Percentiles rank a stretch among this genome's conserved stretches.
These are phyloP conservation scores for Paralagenidium karlingii DNA, from an alignment of 352 stramenopile species.

Conservation along the genomic window DNA sequence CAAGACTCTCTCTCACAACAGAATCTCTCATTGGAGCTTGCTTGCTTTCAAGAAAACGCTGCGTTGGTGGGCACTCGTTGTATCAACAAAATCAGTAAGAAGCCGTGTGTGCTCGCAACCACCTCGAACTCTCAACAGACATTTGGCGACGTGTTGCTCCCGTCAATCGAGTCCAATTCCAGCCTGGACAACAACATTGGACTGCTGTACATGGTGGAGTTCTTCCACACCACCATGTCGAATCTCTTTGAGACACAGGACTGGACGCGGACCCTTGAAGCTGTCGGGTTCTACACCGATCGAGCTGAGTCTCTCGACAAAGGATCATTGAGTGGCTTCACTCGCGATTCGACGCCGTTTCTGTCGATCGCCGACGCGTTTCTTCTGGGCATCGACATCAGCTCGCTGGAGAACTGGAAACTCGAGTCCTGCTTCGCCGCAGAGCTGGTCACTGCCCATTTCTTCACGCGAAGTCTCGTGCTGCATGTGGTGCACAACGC, in stretches of 20 bases:
- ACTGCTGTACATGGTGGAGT: conserved; percentile 24
- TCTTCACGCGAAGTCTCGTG: conserved; percentile 22
- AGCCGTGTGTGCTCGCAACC: too few relatives aligned
- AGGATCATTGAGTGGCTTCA: conserved; percentile 11
- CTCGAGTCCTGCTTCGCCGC: conserved; percentile 25
- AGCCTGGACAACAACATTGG: conserved; percentile 26
- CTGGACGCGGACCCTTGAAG: conserved; percentile 14
- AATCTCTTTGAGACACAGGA: conserved; percentile 15
- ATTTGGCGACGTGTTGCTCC: conserved; percentile 17
- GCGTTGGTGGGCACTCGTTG: conserved; percentile 12
- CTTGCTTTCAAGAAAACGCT: conserved; percentile 8
- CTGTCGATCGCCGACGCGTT: conserved; percentile 18
- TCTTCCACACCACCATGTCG: conserved; percentile 23
- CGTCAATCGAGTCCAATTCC: conserved; percentile 4
- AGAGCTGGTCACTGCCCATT: conserved; percentile 20
- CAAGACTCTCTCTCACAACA: too few relatives aligned
- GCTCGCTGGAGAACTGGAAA: conserved; percentile 9
- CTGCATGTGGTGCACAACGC: conserved; percentile 15
- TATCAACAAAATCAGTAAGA: too few relatives aligned
- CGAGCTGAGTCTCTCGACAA: conserved; percentile 6
- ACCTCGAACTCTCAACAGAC: too few relatives aligned
- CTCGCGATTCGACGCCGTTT: conserved; percentile 9
- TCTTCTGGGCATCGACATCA: conserved; percentile 18
- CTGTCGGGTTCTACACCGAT: conserved; percentile 17
- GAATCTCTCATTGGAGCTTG: too few relatives aligned